Evolutionary conservation across 805 yeast species (phyloP).

Genomic region (Lipomyces spencermartinsiae): DNA sequence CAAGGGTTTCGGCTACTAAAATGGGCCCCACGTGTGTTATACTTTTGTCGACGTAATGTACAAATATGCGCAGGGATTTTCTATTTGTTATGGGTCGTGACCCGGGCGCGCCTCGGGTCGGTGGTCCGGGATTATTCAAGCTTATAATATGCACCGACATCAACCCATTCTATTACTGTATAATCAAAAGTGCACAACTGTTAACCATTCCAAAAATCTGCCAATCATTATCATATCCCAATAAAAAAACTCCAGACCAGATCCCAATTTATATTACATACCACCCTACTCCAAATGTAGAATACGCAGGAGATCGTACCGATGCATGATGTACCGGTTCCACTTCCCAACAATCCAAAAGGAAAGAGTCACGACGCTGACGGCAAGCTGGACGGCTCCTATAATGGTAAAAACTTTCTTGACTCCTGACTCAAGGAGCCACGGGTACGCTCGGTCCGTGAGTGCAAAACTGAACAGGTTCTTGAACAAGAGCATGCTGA

Average conservation of each 20-base stretch:
- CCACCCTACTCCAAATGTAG: background rate
- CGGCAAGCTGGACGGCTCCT: conserved; percentile 37
- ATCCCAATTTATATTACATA: background rate
- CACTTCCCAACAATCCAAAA: conserved; percentile 34
- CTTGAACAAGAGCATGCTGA: conserved; percentile 32
- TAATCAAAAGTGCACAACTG: too few species aligned
- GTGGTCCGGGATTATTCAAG: too few species aligned
- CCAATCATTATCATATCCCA: background rate
- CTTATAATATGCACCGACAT: too few species aligned
- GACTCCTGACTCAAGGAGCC: conserved; percentile 31
- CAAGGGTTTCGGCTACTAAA: too few species aligned
- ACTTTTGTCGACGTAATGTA: too few species aligned
- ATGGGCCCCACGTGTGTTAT: too few species aligned
- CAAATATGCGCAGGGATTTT: too few species aligned
- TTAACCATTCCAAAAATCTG: background rate
- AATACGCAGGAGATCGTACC: conserved; percentile 16
- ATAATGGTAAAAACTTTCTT: conserved; percentile 30
- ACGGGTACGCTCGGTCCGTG: conserved; percentile 30
- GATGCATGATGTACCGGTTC: conserved; percentile 26
- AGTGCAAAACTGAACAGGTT: conserved; percentile 34
- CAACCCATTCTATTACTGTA: too few species aligned
- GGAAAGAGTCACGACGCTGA: conserved; percentile 22
- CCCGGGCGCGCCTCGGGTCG: too few species aligned
- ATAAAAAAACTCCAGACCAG: background rate
- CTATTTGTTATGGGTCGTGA: too few species aligned